These are phyloP conservation scores for Melaleuca quinquenervia DNA, from an alignment of 345 rosid genomes.

Conservation along the genomic window DNA sequence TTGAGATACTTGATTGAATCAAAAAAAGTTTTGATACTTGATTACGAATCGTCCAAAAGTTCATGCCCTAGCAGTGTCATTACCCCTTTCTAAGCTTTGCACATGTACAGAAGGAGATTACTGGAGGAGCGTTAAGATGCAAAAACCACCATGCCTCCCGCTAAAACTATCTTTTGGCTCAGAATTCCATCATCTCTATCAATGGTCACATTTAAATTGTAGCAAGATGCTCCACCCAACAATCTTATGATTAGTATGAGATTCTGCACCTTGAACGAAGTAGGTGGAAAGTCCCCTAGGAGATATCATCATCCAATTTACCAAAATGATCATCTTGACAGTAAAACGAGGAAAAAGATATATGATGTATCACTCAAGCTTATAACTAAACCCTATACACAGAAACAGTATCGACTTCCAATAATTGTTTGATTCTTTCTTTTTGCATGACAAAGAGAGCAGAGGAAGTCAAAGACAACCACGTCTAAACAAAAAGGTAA, in stretches of 20 bases:
- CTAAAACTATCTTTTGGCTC: background rate
- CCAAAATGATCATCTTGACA: background rate
- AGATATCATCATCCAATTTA: background rate
- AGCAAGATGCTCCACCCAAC: background rate
- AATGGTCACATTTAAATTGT: background rate
- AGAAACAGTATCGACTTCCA: background rate
- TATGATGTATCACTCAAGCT: background rate
- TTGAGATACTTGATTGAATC: background rate
- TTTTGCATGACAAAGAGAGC: background rate
- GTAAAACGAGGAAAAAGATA: background rate
- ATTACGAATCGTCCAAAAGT: background rate
- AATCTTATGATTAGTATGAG: background rate
- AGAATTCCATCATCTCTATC: background rate
- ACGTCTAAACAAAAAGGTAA: background rate
- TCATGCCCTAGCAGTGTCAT: background rate
- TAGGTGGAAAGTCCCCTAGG: background rate
- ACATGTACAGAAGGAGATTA: background rate
- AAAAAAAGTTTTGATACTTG: background rate
- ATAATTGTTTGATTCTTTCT: background rate
- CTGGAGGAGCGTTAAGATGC: background rate
- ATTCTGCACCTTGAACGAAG: background rate
- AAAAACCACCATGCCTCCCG: background rate
- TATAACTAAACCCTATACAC: background rate
- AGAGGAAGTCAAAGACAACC: background rate
- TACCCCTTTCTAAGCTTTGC: background rate